A percentile compares a stretch with the other conserved stretches of the same genome.
Conservation (phyloP, 1,139 yeast species). For the Zygosaccharomyces pseudobailii region DNA sequence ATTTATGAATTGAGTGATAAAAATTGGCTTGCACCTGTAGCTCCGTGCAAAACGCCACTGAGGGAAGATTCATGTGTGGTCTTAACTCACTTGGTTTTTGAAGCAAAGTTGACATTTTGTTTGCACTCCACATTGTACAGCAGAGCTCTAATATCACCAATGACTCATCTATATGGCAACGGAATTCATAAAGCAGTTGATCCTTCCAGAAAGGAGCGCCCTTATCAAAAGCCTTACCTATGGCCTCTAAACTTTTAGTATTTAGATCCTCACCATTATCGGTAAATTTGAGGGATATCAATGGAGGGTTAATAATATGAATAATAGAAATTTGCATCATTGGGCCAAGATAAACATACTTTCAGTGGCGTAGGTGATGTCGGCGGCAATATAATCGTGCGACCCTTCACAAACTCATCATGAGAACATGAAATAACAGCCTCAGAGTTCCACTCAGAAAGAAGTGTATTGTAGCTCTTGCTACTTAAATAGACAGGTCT, state of each 20-base stretch:
- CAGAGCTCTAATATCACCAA: constrained; percentile 7
- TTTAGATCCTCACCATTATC: background rate
- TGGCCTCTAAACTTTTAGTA: background rate
- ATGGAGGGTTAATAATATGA: background rate
- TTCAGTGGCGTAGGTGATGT: constrained; percentile 9
- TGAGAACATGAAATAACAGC: background rate
- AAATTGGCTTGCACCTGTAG: constrained; percentile 9
- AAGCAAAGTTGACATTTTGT: constrained; percentile 14
- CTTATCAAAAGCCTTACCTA: background rate
- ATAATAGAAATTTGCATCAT: background rate
- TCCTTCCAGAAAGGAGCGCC: constrained; percentile 15
- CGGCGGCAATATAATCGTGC: constrained; percentile 12
- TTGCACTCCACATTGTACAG: constrained; percentile 18
- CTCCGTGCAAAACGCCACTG: constrained; percentile 6
- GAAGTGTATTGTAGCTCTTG: background rate
- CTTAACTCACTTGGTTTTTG: constrained; percentile 13
- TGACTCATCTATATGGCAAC: background rate
- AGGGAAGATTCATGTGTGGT: constrained; percentile 6
- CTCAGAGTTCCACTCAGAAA: constrained; percentile 8
- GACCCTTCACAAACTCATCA: background rate
- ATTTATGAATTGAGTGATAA: background rate
- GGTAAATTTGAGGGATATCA: constrained; percentile 5
- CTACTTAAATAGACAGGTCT: constrained; percentile 1
- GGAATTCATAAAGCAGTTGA: constrained; percentile 10
- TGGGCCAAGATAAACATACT: constrained; percentile 3